Evolutionary conservation across 768 basidiomycete species (phyloP).

Genomic region (Leccinellum luteum): DNA sequence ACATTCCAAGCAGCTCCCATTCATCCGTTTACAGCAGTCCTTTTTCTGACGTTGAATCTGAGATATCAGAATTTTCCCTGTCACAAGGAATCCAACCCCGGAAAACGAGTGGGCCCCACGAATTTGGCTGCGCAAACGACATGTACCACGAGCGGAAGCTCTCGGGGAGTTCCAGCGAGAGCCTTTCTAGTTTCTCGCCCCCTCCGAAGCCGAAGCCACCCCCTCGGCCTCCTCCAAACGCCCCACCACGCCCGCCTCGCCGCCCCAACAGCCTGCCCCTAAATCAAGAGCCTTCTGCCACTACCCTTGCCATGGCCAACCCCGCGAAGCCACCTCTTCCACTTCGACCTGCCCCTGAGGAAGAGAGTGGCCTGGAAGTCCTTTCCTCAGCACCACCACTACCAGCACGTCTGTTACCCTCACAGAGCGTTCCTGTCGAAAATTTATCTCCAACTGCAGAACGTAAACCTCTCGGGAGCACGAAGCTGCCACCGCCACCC

Average conservation of each 20-base stretch:
- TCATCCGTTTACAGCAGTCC: conserved; percentile 24
- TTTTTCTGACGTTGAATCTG: conserved; percentile 32
- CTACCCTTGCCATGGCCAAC: conserved; percentile 4
- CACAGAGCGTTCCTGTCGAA: conserved; percentile 11
- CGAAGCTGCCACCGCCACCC: conserved; percentile 66
- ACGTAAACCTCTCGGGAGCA: conserved; percentile 27
- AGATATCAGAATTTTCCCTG: conserved; percentile 22
- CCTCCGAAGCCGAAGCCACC: conserved; percentile 21
- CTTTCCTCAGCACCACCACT: conserved; percentile 22
- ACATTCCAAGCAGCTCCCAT: conserved; percentile 18
- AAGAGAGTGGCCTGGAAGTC: conserved; percentile 7
- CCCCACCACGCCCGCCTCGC: conserved; percentile 23
- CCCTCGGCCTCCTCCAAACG: conserved; percentile 16
- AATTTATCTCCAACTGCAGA: conserved; percentile 20
- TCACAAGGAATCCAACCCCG: conserved; percentile 6
- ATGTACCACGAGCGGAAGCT: conserved; percentile 6
- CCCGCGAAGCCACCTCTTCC: conserved; percentile 39
- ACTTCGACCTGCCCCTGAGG: conserved; percentile 25
- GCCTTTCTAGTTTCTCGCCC: conserved; percentile 8
- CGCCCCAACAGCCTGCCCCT: conserved; percentile 6
- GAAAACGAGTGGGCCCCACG: conserved; percentile 9
- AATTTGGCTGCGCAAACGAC: not conserved
- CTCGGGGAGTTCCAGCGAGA: conserved; percentile 26
- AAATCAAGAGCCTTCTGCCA: not conserved
- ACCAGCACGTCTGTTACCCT: conserved; percentile 36